Conservation (phyloP, 2,329 filamentous ascomycete species). For the Alternaria triticina region DNA sequence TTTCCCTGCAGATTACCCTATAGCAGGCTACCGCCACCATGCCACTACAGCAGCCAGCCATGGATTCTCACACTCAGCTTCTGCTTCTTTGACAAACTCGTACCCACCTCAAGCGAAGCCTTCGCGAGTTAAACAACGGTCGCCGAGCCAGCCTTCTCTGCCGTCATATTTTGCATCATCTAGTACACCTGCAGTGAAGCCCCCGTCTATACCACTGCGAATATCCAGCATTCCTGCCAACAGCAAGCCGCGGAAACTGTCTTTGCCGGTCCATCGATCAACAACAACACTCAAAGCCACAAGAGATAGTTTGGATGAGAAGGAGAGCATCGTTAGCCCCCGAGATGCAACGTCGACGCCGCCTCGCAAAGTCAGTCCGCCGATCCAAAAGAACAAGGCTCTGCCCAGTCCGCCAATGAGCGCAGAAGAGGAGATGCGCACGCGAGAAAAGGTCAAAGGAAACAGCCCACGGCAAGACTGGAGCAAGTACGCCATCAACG, state of each 20-base stretch:
- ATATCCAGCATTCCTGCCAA: conserved; percentile 45
- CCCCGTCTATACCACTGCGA: conserved; percentile 42
- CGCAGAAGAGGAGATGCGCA: conserved; percentile 22
- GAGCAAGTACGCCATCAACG: conserved; percentile 6
- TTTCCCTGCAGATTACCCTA: conserved; percentile 20
- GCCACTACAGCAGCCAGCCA: background rate
- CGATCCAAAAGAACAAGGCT: conserved; percentile 41
- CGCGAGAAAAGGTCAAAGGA: conserved; percentile 18
- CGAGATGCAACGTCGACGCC: conserved; percentile 12
- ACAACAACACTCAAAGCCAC: conserved; percentile 16
- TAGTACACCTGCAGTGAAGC: conserved; percentile 12
- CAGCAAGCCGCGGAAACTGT: conserved; percentile 41
- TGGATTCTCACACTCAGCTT: conserved; percentile 26
- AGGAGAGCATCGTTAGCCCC: conserved; percentile 16
- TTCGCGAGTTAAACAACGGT: conserved; percentile 20
- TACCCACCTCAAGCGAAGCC: conserved; percentile 3
- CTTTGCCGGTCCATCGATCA: conserved; percentile 30
- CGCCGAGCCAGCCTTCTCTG: conserved; percentile 29
- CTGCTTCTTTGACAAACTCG: conserved; percentile 23
- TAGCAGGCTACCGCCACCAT: conserved; percentile 20
- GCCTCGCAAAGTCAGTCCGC: conserved; percentile 22
- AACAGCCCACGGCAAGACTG: conserved; percentile 14
- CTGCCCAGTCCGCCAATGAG: conserved; percentile 34
- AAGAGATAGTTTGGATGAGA: conserved; percentile 15
- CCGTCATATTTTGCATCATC: conserved; percentile 21